Percentiles rank a stretch among this genome's conserved stretches.
phyloP scores from a whole-genome alignment of 768 basidiomycete genomes.

The Russula virescens region DNA sequence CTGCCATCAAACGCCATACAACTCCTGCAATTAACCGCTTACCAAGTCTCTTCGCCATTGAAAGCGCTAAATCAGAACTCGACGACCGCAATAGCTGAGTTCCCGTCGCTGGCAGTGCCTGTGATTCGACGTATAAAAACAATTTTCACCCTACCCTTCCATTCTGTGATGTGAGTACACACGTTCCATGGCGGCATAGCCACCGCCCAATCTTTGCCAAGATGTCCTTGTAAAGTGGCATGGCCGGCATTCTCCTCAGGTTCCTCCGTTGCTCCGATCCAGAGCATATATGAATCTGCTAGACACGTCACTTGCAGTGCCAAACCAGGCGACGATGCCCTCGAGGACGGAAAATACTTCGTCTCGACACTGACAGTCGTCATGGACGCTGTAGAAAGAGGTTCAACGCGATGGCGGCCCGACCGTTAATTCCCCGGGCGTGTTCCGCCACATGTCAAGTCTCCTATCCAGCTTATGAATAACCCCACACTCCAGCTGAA shows the following conservation, averaged over 20 bases:
- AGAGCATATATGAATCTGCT: slow-evolving; percentile 75
- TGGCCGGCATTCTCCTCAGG: slow-evolving; percentile 29
- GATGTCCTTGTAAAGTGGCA: slow-evolving; percentile 47
- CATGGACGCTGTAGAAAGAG: background rate
- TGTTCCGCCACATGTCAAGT: background rate
- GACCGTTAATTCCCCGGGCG: background rate
- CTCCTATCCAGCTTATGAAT: background rate
- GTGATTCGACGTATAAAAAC: background rate
- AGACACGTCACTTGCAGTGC: slow-evolving; percentile 62
- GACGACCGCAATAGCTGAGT: slow-evolving; percentile 61
- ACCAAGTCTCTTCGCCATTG: slow-evolving; percentile 82
- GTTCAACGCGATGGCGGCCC: background rate
- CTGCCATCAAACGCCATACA: slow-evolving; percentile 21
- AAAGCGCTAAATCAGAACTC: slow-evolving; percentile 54
- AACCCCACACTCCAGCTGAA: too few species aligned
- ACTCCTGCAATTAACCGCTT: slow-evolving; percentile 27
- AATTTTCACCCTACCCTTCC: background rate
- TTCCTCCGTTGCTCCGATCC: slow-evolving; percentile 61
- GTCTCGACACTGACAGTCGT: slow-evolving; percentile 40
- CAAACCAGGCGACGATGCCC: slow-evolving; percentile 50
- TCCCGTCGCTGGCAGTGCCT: slow-evolving; percentile 30
- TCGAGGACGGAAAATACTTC: slow-evolving; percentile 44
- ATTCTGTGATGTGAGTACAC: slow-evolving; percentile 18
- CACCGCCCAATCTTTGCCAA: slow-evolving; percentile 76
- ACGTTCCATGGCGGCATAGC: slow-evolving; percentile 60